A percentile compares a stretch with the other conserved stretches of the same genome.
phyloP scores from a whole-genome alignment of 2,329 filamentous ascomycete genomes.

The Calonectria naviculata region DNA sequence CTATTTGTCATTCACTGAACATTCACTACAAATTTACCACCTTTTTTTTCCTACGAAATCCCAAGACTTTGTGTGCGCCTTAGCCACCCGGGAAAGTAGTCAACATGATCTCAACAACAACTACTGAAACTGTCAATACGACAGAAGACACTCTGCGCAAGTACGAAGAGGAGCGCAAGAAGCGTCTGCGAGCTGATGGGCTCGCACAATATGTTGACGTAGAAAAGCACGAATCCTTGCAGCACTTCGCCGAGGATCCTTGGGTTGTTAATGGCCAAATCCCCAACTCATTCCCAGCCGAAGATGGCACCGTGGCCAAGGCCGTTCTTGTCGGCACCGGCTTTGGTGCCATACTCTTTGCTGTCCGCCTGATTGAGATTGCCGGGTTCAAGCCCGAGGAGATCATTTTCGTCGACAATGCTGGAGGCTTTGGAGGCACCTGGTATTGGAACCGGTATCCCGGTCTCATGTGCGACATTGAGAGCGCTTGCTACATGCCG shows the following conservation, averaged over 20 bases:
- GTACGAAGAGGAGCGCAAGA: background rate
- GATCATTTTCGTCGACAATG: background rate
- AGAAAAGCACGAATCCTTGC: background rate
- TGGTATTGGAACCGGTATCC: slow-evolving; percentile 61
- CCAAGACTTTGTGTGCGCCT: background rate
- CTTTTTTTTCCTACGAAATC: background rate
- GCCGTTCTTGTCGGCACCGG: background rate
- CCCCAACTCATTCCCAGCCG: background rate
- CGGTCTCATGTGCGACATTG: slow-evolving; percentile 66
- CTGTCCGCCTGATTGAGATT: background rate
- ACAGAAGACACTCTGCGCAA: background rate
- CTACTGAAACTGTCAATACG: background rate
- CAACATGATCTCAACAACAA: background rate
- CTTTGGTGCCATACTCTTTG: background rate
- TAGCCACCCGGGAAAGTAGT: background rate
- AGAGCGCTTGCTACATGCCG: slow-evolving; percentile 70
- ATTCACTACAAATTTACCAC: background rate
- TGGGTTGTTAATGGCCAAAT: background rate
- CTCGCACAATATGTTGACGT: background rate
- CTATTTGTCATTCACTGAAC: background rate
- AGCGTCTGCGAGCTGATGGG: background rate
- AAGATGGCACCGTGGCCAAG: background rate
- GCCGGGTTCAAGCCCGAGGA: background rate
- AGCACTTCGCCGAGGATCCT: background rate
- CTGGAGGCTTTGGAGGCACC: background rate